Evolutionary conservation across 768 basidiomycete genomes (phyloP).

Genomic region (Dentipellis fragilis): DNA sequence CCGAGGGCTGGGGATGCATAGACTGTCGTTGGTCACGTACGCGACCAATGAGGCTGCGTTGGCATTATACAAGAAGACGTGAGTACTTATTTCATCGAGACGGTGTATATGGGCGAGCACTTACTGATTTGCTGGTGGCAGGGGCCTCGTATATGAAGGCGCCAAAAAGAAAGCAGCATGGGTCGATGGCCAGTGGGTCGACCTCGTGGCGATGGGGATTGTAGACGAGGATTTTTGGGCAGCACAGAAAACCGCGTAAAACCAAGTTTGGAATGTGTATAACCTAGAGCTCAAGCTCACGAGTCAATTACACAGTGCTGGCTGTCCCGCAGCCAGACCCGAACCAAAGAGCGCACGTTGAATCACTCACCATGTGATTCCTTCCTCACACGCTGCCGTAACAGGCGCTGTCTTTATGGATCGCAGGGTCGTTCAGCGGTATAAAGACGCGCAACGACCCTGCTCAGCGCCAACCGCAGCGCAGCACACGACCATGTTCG

Average conservation of each 20-base stretch:
- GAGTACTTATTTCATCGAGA: background rate
- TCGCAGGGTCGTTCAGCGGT: background rate
- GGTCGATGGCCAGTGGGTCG: slow-evolving; percentile 8
- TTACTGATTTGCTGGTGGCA: background rate
- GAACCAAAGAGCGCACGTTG: too few species aligned
- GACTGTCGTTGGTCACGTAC: slow-evolving; percentile 3
- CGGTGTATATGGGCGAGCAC: background rate
- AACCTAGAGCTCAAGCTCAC: too few species aligned
- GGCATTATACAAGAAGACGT: slow-evolving; percentile 4
- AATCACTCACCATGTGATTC: too few species aligned
- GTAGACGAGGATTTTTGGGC: background rate
- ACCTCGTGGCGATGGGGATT: background rate
- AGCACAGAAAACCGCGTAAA: background rate
- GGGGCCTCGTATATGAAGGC: slow-evolving; percentile 29
- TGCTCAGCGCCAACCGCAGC: background rate
- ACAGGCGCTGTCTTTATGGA: too few species aligned
- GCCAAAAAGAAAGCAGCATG: slow-evolving; percentile 22
- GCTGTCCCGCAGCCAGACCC: too few species aligned
- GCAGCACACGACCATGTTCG: slow-evolving; percentile 4
- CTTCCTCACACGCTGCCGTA: too few species aligned
- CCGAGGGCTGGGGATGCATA: slow-evolving; percentile 2
- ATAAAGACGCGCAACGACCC: background rate
- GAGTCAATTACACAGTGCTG: too few species aligned
- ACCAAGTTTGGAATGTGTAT: too few species aligned
- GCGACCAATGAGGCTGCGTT: slow-evolving; percentile 6